These are phyloP conservation scores for Pythium sukuiense DNA, from an alignment of 352 stramenopile genomes.

Conservation along the genomic window DNA sequence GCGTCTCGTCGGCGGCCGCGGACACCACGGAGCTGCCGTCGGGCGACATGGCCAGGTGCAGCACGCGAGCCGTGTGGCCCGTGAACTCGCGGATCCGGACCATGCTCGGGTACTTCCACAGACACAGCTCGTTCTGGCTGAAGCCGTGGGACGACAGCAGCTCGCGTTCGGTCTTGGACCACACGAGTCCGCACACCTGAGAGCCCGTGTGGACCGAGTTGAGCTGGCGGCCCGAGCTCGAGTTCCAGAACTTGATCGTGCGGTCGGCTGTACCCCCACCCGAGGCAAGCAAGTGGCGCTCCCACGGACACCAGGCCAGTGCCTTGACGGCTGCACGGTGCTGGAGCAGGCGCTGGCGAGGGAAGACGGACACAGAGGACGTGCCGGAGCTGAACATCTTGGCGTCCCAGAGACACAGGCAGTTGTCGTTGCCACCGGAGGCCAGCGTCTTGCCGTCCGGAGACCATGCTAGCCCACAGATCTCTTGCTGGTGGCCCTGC, in stretches of 20 bases:
- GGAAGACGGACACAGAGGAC: background rate
- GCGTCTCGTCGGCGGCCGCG: conserved; percentile 94
- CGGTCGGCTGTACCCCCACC: conserved; percentile 95
- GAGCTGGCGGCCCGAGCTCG: conserved; percentile 69
- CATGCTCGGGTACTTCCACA: conserved; percentile 97
- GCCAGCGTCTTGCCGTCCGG: conserved; percentile 91
- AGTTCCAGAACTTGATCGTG: conserved; percentile 98
- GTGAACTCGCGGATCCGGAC: conserved; percentile 92
- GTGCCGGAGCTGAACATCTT: conserved; percentile 26
- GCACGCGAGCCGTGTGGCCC: conserved; percentile 91
- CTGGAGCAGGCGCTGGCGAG: conserved; percentile 71
- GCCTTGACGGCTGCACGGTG: conserved; percentile 96
- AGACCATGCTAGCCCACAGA: conserved; percentile 95
- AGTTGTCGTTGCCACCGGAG: conserved; percentile 96
- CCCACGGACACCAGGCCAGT: conserved; percentile 95
- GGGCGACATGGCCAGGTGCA: conserved; percentile 92
- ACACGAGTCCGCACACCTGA: conserved; percentile 94
- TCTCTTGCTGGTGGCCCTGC: conserved; percentile 90
- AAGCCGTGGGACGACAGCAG: conserved; percentile 96
- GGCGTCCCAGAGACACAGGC: conserved; percentile 93
- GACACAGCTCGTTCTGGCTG: conserved; percentile 91
- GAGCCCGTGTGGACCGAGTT: conserved; percentile 94
- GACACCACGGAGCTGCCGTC: conserved; percentile 93
- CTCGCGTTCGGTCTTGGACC: conserved; percentile 83
- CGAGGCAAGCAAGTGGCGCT: conserved; percentile 92